Evolutionary conservation across 2,329 filamentous ascomycete genomes (phyloP), one percentile per base, ranked within the genome.

Genomic region (Penicillium sp.): DNA sequence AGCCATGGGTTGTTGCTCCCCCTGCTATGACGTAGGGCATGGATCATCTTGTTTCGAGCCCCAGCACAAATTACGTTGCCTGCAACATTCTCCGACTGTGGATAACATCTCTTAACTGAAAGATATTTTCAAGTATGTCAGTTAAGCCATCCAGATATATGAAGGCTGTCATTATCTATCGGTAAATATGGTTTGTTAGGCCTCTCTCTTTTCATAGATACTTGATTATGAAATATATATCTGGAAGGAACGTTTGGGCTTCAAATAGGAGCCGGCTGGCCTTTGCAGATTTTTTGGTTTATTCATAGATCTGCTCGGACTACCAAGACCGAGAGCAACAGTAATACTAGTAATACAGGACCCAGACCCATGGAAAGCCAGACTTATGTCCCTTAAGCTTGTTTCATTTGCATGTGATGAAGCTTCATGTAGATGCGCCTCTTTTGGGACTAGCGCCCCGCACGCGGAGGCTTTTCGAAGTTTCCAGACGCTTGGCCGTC

Each of bases 381-480:
- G 52, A 23, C 30, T 29, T 13, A 38, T 23, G 44, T n/a, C n/a
- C 23, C 21, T 11, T 21, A 29, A 30, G 30, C 53, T 23, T 31
- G 17, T 56, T 46, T 56, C 50, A 44, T 35, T 58, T 49, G 45
- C 35, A 60, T 45, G 50, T 57, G 48, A 49, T 51, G 19, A 31
- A 35, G 41, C 23, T 21, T 38, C 23, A n/a, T 41, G 38, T 41
- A 30, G 19, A 60, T 45, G 17, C 3, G 38, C 50, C 58, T 6
- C 21, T 49, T 26, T 54, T 8, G 11, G 58, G 58, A 60, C 58
- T 60, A 60, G 58, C 45, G 48, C 47, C 53, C 63, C 44, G 56
- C 51, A 62, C 44, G 48, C 59, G 50, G 58, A 60, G 50, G 15
- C 31, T 38, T 48, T 48, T 21, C 17, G 45, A n/a, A n/a, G 35